Conservation (phyloP, 1,284 basidiomycete species). For the Apiotrichum gamsii region DNA sequence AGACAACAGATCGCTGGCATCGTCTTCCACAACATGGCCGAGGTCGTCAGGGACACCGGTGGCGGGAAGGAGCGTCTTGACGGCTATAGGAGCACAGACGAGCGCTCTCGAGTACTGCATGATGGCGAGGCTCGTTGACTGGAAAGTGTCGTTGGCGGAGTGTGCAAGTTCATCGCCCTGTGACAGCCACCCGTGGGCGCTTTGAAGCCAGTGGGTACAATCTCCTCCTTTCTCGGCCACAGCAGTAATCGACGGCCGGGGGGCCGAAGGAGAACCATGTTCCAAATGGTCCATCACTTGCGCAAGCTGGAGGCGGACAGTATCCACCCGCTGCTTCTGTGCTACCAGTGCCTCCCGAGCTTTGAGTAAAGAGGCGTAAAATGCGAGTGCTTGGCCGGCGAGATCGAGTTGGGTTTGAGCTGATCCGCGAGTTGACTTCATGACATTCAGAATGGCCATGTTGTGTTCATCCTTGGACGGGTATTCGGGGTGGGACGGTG, state of each 20-base stretch:
- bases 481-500: conserved; percentile 27
- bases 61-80: conserved; percentile 6
- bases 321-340: conserved; percentile 7
- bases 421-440: conserved; percentile 7
- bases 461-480: conserved; percentile 26
- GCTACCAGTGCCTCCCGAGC: conserved; percentile 11
- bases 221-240: conserved; percentile 4
- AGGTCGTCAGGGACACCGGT: conserved; percentile 13
- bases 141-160: conserved; percentile 6
- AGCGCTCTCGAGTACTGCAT: conserved; percentile 19
- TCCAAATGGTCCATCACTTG: conserved; percentile 3
- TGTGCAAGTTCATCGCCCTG: conserved; percentile 6
- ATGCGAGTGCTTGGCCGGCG: conserved; percentile 17
- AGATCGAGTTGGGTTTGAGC: conserved; percentile 13
- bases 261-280: background rate
- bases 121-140: conserved; percentile 13
- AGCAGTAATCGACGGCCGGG: conserved; percentile 12
- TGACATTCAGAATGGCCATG: conserved; percentile 4
- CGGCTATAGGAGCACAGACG: conserved; percentile 5
- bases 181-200: conserved; percentile 9
- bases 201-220: conserved; percentile 10
- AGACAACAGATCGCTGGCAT: conserved; percentile 10
- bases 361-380: conserved; percentile 22
- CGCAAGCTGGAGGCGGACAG: conserved; percentile 6
- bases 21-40: conserved; percentile 8